A percentile compares a stretch with the other conserved stretches of the same genome.
phyloP scores from a whole-genome alignment of 75 land plant species.

The Adiantum capillusveneris region DNA sequence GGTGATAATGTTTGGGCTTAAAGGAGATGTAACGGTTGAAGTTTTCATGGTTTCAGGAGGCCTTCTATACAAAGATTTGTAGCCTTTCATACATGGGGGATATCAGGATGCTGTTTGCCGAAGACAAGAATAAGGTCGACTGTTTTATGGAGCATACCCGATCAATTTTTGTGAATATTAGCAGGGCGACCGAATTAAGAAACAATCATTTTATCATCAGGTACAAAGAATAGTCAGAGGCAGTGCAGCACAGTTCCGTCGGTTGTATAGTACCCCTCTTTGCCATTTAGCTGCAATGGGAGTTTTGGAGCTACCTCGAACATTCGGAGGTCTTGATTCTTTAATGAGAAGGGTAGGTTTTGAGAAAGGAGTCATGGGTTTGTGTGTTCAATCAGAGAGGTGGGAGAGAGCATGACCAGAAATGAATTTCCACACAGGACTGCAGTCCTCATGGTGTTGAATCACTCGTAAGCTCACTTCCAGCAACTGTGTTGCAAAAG shows the following conservation, averaged over 20 bases:
- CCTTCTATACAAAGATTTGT: constrained; percentile 75
- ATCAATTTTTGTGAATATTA: too few species aligned
- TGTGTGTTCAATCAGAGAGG: constrained; percentile 2
- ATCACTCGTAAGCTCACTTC: constrained; percentile 20
- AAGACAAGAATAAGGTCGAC: constrained; percentile 80
- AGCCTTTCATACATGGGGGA: constrained; percentile 91
- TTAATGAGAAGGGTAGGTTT: constrained; percentile 36
- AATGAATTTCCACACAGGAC: too few species aligned
- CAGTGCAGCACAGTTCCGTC: constrained; percentile 46
- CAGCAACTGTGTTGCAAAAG: constrained; percentile 18
- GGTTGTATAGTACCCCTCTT: constrained; percentile 54
- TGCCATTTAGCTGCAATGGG: constrained; percentile 41
- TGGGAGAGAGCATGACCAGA: too few species aligned
- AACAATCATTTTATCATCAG: constrained; percentile 21
- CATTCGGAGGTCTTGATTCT: constrained; percentile 23
- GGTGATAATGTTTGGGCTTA: too few species aligned
- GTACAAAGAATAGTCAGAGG: constrained; percentile 84
- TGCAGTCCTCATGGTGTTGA: constrained; percentile 10
- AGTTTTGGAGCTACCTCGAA: constrained; percentile 40
- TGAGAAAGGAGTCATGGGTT: background rate
- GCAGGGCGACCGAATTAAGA: too few species aligned
- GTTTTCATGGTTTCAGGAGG: constrained; percentile 47
- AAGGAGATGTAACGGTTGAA: background rate
- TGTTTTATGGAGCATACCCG: too few species aligned
- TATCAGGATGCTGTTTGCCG: constrained; percentile 91